Base-by-base conservation (phyloP, 1,139 yeast genomes). In the Candida albicans region DNA sequence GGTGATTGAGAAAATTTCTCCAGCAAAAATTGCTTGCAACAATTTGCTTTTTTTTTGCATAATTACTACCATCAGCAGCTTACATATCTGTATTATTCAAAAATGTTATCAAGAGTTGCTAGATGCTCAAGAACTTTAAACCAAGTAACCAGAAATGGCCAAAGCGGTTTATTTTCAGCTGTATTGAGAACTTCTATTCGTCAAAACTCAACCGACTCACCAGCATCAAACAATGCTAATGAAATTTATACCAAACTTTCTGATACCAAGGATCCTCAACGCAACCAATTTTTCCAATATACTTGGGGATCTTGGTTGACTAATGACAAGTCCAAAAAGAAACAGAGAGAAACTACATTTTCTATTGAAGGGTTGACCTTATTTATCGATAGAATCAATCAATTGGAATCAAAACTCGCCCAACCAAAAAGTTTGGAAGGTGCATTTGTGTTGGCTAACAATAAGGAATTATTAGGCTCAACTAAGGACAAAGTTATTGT, bases 301-400 rank as follows among this genome's bases (percentile, higher is more conserved):
- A 74, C 93, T 3, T 91, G 98, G 96, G 99, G 99, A 39, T 77
- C 96, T 3, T 93, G 98, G 98, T 69, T 91, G 58, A 79, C 75
- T 49, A 81, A 91, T 59, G 96, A 91, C 60, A 77, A 75, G 49
- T 67, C 67, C 34, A 93, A 91, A 61, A 84, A 87, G 58, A 79
- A 76, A 9, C 81, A 79, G 54, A 81, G 98, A 64, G 81, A 78
- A 47, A 91, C 97, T n/a, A 76, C 75, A 50, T 93, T 93, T 64
- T 84, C 95, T 5, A 75, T 91, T 46, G 84, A 82, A 59, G 97
- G 97, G 2, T 67, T 88, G 44, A 75, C 79, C 45, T 67, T 67
- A 22, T 66, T 81, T 18, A 49, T 83, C 35, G 65, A 73, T 43
- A 71, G 67, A 30, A 67, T 77, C 44, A 56, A 63, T 26, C 58